phyloP scores from a whole-genome alignment of 495 filamentous ascomycete species.

The Tuber brumale region DNA sequence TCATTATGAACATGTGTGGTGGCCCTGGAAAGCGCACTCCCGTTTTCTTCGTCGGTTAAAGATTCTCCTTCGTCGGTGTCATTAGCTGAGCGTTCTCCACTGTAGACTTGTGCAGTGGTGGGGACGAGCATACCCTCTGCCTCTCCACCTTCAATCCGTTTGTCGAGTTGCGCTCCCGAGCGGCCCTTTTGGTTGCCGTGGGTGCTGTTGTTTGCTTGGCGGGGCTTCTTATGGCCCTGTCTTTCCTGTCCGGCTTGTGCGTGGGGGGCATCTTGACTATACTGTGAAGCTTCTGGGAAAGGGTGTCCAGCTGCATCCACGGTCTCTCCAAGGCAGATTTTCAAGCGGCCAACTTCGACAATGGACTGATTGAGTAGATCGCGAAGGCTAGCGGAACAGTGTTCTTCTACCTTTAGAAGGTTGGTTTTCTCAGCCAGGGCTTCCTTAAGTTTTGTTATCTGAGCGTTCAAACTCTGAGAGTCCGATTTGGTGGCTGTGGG shows the following conservation, averaged over 20 bases:
- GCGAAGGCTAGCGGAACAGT: neutral
- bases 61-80: neutral
- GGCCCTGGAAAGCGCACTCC: neutral
- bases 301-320: neutral
- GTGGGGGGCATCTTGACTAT: neutral
- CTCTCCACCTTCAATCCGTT: neutral
- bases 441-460: neutral
- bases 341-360: neutral
- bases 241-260: neutral
- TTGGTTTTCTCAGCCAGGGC: neutral
- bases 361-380: neutral
- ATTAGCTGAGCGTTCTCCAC: neutral
- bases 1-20: neutral
- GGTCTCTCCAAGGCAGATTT: neutral
- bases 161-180: neutral
- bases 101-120: neutral
- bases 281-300: neutral
- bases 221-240: neutral
- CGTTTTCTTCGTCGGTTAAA: neutral
- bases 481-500: neutral
- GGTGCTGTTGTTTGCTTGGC: neutral
- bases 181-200: neutral
- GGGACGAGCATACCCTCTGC: neutral
- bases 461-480: neutral
- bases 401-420: neutral